phyloP scores from a whole-genome alignment of 2,329 filamentous ascomycete genomes.

The Hypoxylon rubiginosum region DNA sequence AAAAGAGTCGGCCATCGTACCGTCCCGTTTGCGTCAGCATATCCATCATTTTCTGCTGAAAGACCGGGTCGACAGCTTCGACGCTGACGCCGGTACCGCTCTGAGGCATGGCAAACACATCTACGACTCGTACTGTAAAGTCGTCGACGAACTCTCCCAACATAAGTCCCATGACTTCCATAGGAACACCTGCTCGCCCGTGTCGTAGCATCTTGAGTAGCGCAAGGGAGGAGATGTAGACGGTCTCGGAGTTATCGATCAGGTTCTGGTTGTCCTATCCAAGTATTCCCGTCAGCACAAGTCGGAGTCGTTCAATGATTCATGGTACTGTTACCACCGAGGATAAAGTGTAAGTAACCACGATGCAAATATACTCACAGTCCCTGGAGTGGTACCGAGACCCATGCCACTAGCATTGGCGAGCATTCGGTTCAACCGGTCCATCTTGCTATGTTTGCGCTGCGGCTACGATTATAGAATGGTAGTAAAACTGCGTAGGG shows the following conservation, averaged over 20 bases:
- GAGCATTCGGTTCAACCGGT: slow-evolving; percentile 91
- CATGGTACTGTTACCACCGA: background rate
- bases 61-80: slow-evolving; percentile 97
- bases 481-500: slow-evolving; percentile 13
- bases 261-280: slow-evolving; percentile 86
- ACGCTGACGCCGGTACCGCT: slow-evolving; percentile 98
- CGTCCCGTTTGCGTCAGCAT: slow-evolving; percentile 98
- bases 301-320: background rate
- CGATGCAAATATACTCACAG: slow-evolving; percentile 62
- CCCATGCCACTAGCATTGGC: slow-evolving; percentile 78
- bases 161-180: slow-evolving; percentile 99
- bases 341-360: background rate
- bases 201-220: slow-evolving; percentile 99
- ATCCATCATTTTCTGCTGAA: slow-evolving; percentile 99
- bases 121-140: slow-evolving; percentile 97
- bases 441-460: slow-evolving; percentile 72
- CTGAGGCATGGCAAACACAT: slow-evolving; percentile 99
- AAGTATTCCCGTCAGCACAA: slow-evolving; percentile 30
- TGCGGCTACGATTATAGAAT: slow-evolving; percentile 12
- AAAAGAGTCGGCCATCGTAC: slow-evolving; percentile 62
- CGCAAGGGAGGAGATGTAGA: slow-evolving; percentile 98
- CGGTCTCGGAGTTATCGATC: slow-evolving; percentile 99
- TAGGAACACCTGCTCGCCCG: slow-evolving; percentile 95
- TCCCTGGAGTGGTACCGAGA: slow-evolving; percentile 70
- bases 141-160: slow-evolving; percentile 98